Conservation (phyloP, 2,329 filamentous ascomycete genomes). For the Aureobasidium leucospermi region DNA sequence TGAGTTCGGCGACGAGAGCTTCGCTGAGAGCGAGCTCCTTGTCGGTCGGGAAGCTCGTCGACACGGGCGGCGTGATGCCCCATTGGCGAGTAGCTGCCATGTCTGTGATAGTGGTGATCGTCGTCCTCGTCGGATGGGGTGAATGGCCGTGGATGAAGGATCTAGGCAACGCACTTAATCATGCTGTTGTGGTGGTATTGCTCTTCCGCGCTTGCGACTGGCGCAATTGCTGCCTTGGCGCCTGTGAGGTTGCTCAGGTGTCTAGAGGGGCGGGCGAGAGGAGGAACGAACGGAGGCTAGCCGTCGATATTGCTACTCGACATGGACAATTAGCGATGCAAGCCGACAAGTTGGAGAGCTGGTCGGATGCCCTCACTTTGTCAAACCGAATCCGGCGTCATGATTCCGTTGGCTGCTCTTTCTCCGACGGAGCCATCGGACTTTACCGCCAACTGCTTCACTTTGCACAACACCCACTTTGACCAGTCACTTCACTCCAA, state of each 20-base stretch:
- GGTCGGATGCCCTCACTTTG: background rate
- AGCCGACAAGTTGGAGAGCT: background rate
- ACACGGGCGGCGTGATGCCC: constrained; percentile 83
- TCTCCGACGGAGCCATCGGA: background rate
- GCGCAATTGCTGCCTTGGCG: background rate
- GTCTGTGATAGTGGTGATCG: background rate
- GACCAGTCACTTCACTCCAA: no score
- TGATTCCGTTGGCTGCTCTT: background rate
- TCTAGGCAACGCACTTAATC: background rate
- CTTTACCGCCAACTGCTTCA: background rate
- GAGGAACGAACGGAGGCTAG: background rate
- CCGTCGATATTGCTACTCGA: background rate
- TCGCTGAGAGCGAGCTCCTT: constrained; percentile 71
- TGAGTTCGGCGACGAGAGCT: constrained; percentile 74
- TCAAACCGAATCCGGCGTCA: background rate
- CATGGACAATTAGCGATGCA: background rate
- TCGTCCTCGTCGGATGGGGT: no score
- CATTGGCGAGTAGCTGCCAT: constrained; percentile 37
- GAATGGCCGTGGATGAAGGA: background rate
- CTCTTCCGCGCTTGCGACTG: background rate
- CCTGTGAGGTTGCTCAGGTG: background rate
- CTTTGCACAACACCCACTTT: background rate
- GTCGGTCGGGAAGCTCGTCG: constrained; percentile 65
- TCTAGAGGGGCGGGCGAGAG: background rate
- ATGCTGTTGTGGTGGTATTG: background rate